A percentile compares a stretch with the other conserved stretches of the same genome.
Conservation (phyloP, 2,329 filamentous ascomycete genomes). For the Ceratocystis eucalypticola region DNA sequence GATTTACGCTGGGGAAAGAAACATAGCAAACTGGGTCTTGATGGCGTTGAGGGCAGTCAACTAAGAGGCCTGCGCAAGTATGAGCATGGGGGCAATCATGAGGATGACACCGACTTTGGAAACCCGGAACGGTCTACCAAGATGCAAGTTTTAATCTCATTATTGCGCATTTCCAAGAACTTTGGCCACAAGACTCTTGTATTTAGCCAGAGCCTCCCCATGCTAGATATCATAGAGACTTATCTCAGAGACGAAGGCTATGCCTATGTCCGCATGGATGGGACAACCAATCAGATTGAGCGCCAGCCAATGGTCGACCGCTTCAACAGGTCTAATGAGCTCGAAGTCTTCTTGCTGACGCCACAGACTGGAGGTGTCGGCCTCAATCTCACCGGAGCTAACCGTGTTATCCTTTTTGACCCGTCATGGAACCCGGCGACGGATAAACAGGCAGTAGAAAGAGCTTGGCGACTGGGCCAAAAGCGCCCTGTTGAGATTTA, state of each 20-base stretch:
- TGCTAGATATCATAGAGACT: conserved; percentile 85
- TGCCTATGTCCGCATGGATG: conserved; percentile 83
- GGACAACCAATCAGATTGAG: conserved; percentile 72
- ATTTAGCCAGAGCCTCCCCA: conserved; percentile 86
- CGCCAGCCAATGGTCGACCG: conserved; percentile 83
- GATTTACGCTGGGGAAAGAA: conserved; percentile 48
- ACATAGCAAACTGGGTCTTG: neutral
- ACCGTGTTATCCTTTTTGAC: conserved; percentile 95
- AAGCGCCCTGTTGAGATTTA: conserved; percentile 94
- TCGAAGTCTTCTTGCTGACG: conserved; percentile 84
- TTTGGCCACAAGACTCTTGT: conserved; percentile 85
- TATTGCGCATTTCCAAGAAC: conserved; percentile 78
- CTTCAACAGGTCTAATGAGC: conserved; percentile 68
- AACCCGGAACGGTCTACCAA: conserved; percentile 72
- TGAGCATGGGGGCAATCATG: neutral
- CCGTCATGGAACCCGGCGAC: conserved; percentile 98
- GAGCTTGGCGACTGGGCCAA: conserved; percentile 90
- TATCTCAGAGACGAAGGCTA: conserved; percentile 60
- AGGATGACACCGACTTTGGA: conserved; percentile 47
- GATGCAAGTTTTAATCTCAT: conserved; percentile 82
- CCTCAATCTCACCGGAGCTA: conserved; percentile 86
- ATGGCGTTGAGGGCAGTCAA: neutral
- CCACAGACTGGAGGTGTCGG: conserved; percentile 92
- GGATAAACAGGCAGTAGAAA: conserved; percentile 84
- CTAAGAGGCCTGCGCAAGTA: neutral